A percentile compares a stretch with the other conserved stretches of the same genome.
Conservation (phyloP, 441 rosid species). For the Mallotus repandus region DNA sequence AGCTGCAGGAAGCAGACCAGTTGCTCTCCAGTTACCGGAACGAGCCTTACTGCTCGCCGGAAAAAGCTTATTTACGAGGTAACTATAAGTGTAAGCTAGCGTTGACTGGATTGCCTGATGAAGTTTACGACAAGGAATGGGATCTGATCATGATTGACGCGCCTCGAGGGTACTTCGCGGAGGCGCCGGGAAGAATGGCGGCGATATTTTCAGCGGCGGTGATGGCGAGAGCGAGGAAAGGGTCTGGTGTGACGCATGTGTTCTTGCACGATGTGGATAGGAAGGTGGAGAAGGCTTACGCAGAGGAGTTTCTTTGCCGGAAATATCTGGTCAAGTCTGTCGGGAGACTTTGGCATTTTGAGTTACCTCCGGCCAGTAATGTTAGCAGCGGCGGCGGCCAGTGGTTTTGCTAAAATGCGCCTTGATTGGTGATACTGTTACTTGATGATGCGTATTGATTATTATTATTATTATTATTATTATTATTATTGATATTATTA, state of each 20-base stretch:
- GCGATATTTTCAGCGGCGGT: conserved; percentile 67
- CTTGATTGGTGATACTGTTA: too few relatives aligned
- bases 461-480: too few relatives aligned
- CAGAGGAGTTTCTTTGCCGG: conserved; percentile 51
- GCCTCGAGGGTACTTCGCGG: conserved; percentile 57
- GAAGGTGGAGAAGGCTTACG: conserved; percentile 54
- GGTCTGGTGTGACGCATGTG: conserved; percentile 57
- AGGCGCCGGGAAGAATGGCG: conserved; percentile 73
- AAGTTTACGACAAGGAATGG: conserved; percentile 59
- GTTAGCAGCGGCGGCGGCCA: conserved; percentile 2
- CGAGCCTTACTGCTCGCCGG: conserved; percentile 57
- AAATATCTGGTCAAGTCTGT: conserved; percentile 43
- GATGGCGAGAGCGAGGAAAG: conserved; percentile 52
- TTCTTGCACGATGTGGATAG: conserved; percentile 58
- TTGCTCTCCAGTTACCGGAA: conserved; percentile 43
- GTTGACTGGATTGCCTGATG: conserved; percentile 48
- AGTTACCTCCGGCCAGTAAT: conserved; percentile 42
- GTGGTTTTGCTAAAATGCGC: conserved; percentile 15
- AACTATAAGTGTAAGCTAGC: conserved; percentile 58
- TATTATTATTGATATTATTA: too few relatives aligned
- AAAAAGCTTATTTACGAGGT: conserved; percentile 42
- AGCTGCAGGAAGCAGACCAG: conserved; percentile 51
- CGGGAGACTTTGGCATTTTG: conserved; percentile 62
- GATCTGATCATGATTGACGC: conserved; percentile 75
- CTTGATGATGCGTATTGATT: too few relatives aligned